Conservation (phyloP, 1,139 yeast species). For the Groenewaldozyma sp. region DNA sequence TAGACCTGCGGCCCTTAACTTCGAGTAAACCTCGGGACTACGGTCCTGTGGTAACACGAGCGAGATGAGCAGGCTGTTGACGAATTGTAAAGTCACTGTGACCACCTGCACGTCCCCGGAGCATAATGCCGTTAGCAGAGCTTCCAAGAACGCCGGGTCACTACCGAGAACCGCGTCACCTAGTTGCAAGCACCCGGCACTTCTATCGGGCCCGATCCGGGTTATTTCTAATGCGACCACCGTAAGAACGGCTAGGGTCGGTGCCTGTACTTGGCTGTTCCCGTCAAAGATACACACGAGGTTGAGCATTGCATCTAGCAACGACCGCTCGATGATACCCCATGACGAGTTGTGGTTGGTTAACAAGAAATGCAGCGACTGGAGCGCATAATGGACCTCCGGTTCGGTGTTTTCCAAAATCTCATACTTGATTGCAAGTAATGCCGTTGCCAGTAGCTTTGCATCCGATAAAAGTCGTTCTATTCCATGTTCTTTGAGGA, state of each 20-base stretch:
- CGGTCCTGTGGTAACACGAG: conserved; percentile 16
- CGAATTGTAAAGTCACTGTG: conserved; percentile 19
- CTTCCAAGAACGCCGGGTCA: conserved; percentile 16
- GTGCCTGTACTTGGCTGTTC: conserved; percentile 15
- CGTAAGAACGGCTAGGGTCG: conserved; percentile 22
- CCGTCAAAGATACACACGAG: conserved; percentile 18
- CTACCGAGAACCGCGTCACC: conserved; percentile 14
- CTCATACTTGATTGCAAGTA: conserved; percentile 24
- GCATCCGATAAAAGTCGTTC: conserved; percentile 24
- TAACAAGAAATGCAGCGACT: conserved; percentile 20
- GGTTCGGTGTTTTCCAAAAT: conserved; percentile 22
- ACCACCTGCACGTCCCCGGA: conserved; percentile 21
- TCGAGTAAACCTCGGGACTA: conserved; percentile 16
- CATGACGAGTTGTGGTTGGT: conserved; percentile 21
- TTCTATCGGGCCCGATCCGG: conserved; percentile 11
- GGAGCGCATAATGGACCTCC: conserved; percentile 19
- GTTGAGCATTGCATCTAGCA: conserved; percentile 16
- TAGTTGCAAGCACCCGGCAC: conserved; percentile 7
- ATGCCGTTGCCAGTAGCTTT: conserved; percentile 23
- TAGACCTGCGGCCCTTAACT: conserved; percentile 22
- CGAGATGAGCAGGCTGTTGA: conserved; percentile 19
- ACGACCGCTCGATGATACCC: conserved; percentile 22
- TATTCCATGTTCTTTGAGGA: no score
- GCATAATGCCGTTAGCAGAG: conserved; percentile 17
- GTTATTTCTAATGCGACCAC: conserved; percentile 19